Evolutionary conservation across 768 basidiomycete species (phyloP).

Genomic region (Sistotremastrum niveocremeum): DNA sequence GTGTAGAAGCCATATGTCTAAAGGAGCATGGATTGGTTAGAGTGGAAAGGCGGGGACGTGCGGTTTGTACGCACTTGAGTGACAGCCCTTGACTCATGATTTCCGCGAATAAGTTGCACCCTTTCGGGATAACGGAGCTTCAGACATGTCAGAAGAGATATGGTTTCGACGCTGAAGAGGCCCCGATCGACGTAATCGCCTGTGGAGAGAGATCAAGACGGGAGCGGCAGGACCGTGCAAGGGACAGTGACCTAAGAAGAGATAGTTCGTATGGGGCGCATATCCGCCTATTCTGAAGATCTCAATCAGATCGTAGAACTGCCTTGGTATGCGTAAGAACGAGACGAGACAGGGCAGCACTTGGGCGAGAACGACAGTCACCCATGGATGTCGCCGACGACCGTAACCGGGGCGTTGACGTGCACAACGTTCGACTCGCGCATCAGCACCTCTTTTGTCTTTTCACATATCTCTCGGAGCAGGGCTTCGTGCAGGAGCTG

Average conservation of each 20-base stretch:
- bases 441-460: slow-evolving; percentile 99
- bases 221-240: background rate
- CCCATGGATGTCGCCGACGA: slow-evolving; percentile 99
- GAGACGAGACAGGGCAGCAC: slow-evolving; percentile 18
- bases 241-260: slow-evolving; percentile 73
- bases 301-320: slow-evolving; percentile 99
- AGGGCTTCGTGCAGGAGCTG: slow-evolving; percentile 91
- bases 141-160: slow-evolving; percentile 90
- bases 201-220: slow-evolving; percentile 18
- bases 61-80: slow-evolving; percentile 63
- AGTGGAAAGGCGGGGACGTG: slow-evolving; percentile 9
- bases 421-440: slow-evolving; percentile 97
- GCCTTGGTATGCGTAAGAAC: slow-evolving; percentile 39
- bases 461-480: slow-evolving; percentile 96
- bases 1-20: slow-evolving; percentile 99
- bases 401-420: slow-evolving; percentile 91
- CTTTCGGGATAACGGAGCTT: slow-evolving; percentile 95
- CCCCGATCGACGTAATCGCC: slow-evolving; percentile 99
- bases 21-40: slow-evolving; percentile 15
- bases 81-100: slow-evolving; percentile 95
- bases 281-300: slow-evolving; percentile 98
- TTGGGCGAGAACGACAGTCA: slow-evolving; percentile 30
- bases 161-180: slow-evolving; percentile 95
- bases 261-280: slow-evolving; percentile 93
- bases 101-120: slow-evolving; percentile 92